Conservation (phyloP, 345 rosid genomes). For the Balakata baccata region DNA sequence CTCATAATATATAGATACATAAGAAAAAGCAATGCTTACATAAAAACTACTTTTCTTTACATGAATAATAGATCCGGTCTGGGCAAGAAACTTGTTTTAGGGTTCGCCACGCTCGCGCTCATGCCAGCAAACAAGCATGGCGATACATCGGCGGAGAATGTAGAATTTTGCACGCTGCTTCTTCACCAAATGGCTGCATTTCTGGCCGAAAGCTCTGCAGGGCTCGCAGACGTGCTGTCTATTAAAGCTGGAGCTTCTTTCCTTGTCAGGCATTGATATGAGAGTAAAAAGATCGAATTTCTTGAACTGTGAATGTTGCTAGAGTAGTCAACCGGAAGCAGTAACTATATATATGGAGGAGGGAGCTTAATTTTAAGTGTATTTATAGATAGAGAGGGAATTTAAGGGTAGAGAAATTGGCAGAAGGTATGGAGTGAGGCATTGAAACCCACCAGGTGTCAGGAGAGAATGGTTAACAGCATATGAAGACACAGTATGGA, state of each 20-base stretch:
- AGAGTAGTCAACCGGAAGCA: background rate
- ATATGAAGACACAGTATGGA: constrained; percentile 27
- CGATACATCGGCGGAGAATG: constrained; percentile 76
- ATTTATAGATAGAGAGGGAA: constrained; percentile 16
- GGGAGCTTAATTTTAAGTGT: background rate
- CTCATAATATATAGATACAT: background rate
- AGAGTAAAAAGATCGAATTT: too few relatives aligned
- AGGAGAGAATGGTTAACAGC: constrained; percentile 21
- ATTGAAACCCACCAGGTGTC: constrained; percentile 31
- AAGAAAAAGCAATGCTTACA: too few relatives aligned
- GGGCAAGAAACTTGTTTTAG: too few relatives aligned
- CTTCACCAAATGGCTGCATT: constrained; percentile 74
- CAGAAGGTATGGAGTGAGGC: constrained; percentile 18
- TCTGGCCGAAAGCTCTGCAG: constrained; percentile 57
- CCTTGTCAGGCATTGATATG: constrained; percentile 28
- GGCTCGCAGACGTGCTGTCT: constrained; percentile 37
- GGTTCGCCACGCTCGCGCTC: constrained; percentile 28
- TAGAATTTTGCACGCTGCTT: constrained; percentile 74
- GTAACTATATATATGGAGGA: constrained; percentile 8
- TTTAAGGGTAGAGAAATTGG: background rate
- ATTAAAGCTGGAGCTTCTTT: constrained; percentile 1
- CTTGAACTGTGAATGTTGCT: too few relatives aligned
- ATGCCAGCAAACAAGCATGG: constrained; percentile 69
- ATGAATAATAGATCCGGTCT: too few relatives aligned
- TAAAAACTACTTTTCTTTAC: too few relatives aligned